Percentiles rank a stretch among this genome's conserved stretches.
Conservation (phyloP, 345 rosid species). For the Trapa incisa region DNA sequence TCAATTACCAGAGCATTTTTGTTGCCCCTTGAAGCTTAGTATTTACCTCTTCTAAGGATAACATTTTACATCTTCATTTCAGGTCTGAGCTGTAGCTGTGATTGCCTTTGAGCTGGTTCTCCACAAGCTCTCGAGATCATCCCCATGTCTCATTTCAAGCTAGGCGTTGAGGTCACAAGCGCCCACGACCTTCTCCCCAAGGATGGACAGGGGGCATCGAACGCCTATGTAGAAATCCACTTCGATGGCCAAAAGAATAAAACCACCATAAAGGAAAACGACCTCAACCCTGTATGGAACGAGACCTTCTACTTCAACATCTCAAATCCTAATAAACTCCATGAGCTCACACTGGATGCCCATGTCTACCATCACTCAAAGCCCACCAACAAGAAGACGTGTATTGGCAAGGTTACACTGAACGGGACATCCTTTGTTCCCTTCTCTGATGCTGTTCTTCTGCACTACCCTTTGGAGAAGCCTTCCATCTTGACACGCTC, state of each 20-base stretch:
- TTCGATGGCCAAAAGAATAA: conserved; percentile 67
- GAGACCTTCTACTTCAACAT: conserved; percentile 77
- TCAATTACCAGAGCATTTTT: neutral
- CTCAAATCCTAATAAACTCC: conserved; percentile 46
- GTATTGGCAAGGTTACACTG: conserved; percentile 60
- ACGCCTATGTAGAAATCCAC: conserved; percentile 64
- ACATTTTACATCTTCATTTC: neutral
- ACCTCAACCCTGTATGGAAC: conserved; percentile 69
- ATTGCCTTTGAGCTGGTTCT: neutral
- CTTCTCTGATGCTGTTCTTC: conserved; percentile 54
- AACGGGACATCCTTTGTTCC: conserved; percentile 70
- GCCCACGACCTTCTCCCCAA: conserved; percentile 58
- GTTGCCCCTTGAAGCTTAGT: neutral
- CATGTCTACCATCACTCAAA: conserved; percentile 32
- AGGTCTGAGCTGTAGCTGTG: neutral
- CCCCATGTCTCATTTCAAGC: conserved; percentile 58
- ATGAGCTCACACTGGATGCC: conserved; percentile 53
- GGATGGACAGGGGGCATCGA: conserved; percentile 44
- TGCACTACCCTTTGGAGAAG: conserved; percentile 78
- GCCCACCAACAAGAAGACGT: conserved; percentile 31
- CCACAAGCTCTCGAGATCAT: neutral
- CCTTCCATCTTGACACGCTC: conserved; percentile 36
- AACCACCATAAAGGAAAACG: conserved; percentile 51
- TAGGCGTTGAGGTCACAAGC: conserved; percentile 75
- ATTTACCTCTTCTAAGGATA: neutral